Evolutionary conservation across 2,329 filamentous ascomycete species (phyloP).

Genomic region (Pseudogymnoascus destructans): DNA sequence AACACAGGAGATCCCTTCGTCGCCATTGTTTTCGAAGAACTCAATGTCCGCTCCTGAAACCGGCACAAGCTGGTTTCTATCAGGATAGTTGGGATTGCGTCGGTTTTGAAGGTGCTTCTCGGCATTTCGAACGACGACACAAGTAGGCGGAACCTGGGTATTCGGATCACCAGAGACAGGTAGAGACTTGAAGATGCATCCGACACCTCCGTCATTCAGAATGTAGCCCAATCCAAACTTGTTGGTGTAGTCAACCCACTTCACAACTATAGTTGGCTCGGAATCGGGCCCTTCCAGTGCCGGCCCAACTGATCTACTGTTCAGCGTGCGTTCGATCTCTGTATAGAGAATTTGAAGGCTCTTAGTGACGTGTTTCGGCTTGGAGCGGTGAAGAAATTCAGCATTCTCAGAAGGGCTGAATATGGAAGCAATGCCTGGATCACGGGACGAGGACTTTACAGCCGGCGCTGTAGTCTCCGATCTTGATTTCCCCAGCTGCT

Average conservation of each 20-base stretch:
- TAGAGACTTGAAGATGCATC: slow-evolving; percentile 49
- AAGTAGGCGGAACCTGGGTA: slow-evolving; percentile 51
- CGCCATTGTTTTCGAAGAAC: slow-evolving; percentile 61
- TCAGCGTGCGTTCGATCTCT: slow-evolving; percentile 49
- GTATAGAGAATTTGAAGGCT: slow-evolving; percentile 43
- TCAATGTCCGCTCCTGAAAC: slow-evolving; percentile 49
- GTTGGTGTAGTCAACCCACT: slow-evolving; percentile 84
- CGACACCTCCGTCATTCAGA: slow-evolving; percentile 67
- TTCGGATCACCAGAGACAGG: slow-evolving; percentile 35
- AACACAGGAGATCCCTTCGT: slow-evolving; percentile 48
- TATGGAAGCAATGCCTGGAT: slow-evolving; percentile 24
- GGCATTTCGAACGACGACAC: slow-evolving; percentile 57
- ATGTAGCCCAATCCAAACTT: slow-evolving; percentile 79
- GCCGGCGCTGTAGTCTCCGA: neutral
- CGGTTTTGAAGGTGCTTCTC: slow-evolving; percentile 56
- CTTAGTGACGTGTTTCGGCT: slow-evolving; percentile 44
- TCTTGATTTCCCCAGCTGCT: slow-evolving; percentile 13
- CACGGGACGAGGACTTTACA: neutral
- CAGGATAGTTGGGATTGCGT: slow-evolving; percentile 40
- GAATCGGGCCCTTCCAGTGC: slow-evolving; percentile 41
- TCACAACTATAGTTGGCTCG: slow-evolving; percentile 52
- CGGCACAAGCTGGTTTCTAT: slow-evolving; percentile 49
- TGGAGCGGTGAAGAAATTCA: slow-evolving; percentile 37
- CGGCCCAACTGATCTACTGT: slow-evolving; percentile 49
- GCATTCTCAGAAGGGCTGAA: slow-evolving; percentile 43